A percentile compares a stretch with the other conserved stretches of the same genome.
These are phyloP conservation scores for Leptomonas seymouri DNA, from an alignment of 208 protist species.

Conservation along the genomic window DNA sequence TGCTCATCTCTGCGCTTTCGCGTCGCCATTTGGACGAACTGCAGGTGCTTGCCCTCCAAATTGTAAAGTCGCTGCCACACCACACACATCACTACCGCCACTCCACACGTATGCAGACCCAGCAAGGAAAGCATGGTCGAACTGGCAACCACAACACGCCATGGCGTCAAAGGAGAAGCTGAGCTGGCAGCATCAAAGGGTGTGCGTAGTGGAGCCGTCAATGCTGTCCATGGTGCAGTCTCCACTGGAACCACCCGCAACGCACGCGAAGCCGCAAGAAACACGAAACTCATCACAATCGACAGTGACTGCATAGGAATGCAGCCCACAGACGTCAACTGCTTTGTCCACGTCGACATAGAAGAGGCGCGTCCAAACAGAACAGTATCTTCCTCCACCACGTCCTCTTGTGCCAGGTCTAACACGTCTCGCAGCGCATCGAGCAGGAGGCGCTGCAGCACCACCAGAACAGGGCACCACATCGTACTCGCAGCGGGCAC, in stretches of 20 bases:
- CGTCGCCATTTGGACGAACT: conserved; percentile 69
- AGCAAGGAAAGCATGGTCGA: conserved; percentile 31
- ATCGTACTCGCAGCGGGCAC: neutral
- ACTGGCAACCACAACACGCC: conserved; percentile 5
- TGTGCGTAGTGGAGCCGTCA: neutral
- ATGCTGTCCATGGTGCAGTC: neutral
- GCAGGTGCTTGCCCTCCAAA: conserved; percentile 64
- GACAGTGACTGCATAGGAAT: conserved; percentile 36
- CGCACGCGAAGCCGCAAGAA: conserved; percentile 10
- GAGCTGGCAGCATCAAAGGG: neutral
- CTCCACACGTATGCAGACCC: conserved; percentile 27
- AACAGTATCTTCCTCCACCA: conserved; percentile 62
- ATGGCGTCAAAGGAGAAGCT: neutral
- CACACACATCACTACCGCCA: conserved; percentile 26
- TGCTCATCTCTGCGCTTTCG: conserved; percentile 49
- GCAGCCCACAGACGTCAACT: conserved; percentile 14
- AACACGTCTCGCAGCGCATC: conserved; percentile 13
- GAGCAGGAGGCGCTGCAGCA: conserved; percentile 21
- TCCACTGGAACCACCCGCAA: conserved; percentile 10
- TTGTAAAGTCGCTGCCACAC: conserved; percentile 66
- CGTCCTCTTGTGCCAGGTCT: conserved; percentile 27
- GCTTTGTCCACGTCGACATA: conserved; percentile 22
- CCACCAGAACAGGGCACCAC: conserved; percentile 21
- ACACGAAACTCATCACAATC: conserved; percentile 16
- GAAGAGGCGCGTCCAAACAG: conserved; percentile 46